Base-by-base conservation (phyloP, 192 early-diverging fungal genomes). In the Umbelopsis ramanniana region DNA sequence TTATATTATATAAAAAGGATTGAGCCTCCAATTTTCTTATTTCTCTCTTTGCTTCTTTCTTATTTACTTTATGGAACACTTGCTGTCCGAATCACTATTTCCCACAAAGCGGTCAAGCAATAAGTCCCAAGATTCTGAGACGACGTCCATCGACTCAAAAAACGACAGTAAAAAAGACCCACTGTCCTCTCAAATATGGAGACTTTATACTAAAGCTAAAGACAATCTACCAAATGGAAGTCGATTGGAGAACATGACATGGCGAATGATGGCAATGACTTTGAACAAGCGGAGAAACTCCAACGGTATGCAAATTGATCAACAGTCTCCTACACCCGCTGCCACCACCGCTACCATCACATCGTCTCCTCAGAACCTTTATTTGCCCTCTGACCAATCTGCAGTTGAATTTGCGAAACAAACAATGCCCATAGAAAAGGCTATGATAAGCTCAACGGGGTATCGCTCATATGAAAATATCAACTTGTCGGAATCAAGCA, bases 201-300 rank as follows among this genome's bases (percentile, higher is more conserved):
- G 84, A 47, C 76, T 95, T 43, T 92, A 83, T 70, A 88, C 91
- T 40, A 93, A 93, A 75, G 90, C 91, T 19, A 93, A 92, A 78
- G 87, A 90, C 46, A 87, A 87, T 19, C 73, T 95, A 38, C 90
- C 90, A 9, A 85, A 92, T 46, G 93, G 92, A 26, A 83, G 83
- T 35, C 76, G 93, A 23, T 79, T 94, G 12, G 93, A 95, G 77
- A 95, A 95, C 79, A 71, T 93, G 73, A 86, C 90, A 2, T 95
- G 93, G 93, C 80, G 93, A 33, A 85, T 93, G 76, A 91, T 93
- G 90, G 87, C 88, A 37, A 86, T 89, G 83, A 85, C 77, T 21
- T 71, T 89, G 10, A 69, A 81, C 55, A 77, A 82, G 48, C 66
- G 66, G 37, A 76, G 8, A 47, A 77, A 24, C 57, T 63, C 57